Conservation (phyloP, 2,329 filamentous ascomycete genomes). For the Colletotrichum cereale region DNA sequence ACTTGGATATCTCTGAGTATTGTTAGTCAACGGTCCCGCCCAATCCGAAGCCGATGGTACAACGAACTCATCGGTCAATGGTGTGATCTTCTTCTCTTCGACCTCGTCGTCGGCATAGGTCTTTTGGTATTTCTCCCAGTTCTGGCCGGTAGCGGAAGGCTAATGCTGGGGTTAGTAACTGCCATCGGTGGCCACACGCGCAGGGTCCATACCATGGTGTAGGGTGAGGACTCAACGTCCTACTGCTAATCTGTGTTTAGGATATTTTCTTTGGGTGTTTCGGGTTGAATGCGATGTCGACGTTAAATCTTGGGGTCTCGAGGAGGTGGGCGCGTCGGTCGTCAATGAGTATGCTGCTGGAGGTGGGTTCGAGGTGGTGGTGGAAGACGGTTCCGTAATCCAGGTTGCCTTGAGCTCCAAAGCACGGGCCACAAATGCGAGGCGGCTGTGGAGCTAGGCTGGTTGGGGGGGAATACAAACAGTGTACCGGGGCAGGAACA, state of each 20-base stretch:
- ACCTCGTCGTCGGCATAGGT: constrained; percentile 96
- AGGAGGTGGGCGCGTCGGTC: constrained; percentile 17
- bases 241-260: constrained; percentile 26
- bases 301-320: constrained; percentile 25
- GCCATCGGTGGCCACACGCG: constrained; percentile 11
- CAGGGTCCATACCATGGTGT: constrained; percentile 56
- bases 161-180: constrained; percentile 61
- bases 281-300: not conserved
- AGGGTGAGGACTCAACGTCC: constrained; percentile 47
- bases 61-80: constrained; percentile 92
- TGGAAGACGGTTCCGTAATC: constrained; percentile 45
- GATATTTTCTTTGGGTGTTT: not conserved
- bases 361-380: constrained; percentile 32
- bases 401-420: constrained; percentile 44
- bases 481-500: constrained; percentile 41
- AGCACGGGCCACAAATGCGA: constrained; percentile 42
- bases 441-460: constrained; percentile 41
- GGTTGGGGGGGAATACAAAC: constrained; percentile 27
- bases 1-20: constrained; percentile 92
- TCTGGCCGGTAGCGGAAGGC: constrained; percentile 93
- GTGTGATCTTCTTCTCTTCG: constrained; percentile 99
- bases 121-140: constrained; percentile 99
- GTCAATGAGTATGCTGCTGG: constrained; percentile 21
- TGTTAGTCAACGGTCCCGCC: constrained; percentile 40
- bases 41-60: constrained; percentile 44